Conservation (phyloP, 495 filamentous ascomycete genomes). For the Darksidea phi region DNA sequence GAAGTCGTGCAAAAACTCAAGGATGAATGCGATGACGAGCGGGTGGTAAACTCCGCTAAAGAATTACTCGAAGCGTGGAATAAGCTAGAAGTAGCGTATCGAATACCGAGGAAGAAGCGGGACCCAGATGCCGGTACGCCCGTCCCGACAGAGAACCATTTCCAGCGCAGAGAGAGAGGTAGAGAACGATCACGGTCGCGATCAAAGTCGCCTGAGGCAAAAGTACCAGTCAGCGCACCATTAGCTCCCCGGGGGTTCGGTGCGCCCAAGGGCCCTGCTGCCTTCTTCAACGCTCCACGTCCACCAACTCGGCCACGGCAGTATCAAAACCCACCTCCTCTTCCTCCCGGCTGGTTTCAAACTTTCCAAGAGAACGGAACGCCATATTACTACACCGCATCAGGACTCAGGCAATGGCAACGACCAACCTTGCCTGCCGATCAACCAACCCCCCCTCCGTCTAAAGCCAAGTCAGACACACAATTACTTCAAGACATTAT, state of each 20-base stretch:
- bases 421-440: slow-evolving; percentile 66
- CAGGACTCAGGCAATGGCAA: slow-evolving; percentile 75
- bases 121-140: slow-evolving; percentile 53
- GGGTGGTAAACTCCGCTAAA: slow-evolving; percentile 68
- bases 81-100: slow-evolving; percentile 85
- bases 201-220: slow-evolving; percentile 50
- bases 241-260: slow-evolving; percentile 64
- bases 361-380: slow-evolving; percentile 64
- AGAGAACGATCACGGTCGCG: slow-evolving; percentile 50
- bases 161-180: slow-evolving; percentile 53
- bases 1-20: slow-evolving; percentile 70
- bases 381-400: slow-evolving; percentile 77
- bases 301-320: slow-evolving; percentile 51
- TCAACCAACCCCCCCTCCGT: slow-evolving; percentile 57
- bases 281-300: slow-evolving; percentile 59
- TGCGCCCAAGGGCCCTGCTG: slow-evolving; percentile 60
- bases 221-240: slow-evolving; percentile 55
- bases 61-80: slow-evolving; percentile 80
- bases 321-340: slow-evolving; percentile 49
- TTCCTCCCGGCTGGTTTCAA: slow-evolving; percentile 80
- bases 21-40: slow-evolving; percentile 63
- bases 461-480: slow-evolving; percentile 65
- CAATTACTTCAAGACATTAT: slow-evolving; percentile 80
- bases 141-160: slow-evolving; percentile 64
- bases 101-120: slow-evolving; percentile 80